Percentiles rank a stretch among this genome's conserved stretches.
Evolutionary conservation across 2,329 filamentous ascomycete genomes (phyloP).

Genomic region (Drechslera avenae): DNA sequence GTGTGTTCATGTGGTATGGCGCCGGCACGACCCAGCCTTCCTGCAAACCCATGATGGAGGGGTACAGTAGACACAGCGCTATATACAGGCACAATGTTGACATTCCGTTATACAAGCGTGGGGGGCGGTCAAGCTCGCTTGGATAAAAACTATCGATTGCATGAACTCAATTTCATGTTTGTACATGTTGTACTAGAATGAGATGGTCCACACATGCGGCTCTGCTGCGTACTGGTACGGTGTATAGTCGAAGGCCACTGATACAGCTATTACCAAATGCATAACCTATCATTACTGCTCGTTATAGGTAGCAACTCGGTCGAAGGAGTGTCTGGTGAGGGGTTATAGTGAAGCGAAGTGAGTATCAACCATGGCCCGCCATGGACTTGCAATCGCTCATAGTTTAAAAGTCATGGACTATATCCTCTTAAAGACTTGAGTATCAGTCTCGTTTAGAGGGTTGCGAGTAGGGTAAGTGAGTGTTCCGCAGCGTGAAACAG

Average conservation of each 20-base stretch:
- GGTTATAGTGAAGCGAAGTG: background rate
- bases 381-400: no score
- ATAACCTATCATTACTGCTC: background rate
- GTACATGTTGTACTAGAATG: background rate
- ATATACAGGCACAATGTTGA: constrained; percentile 15
- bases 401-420: no score
- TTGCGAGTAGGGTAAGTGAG: no score
- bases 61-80: constrained; percentile 7
- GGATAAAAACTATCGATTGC: background rate
- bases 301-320: background rate
- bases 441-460: no score
- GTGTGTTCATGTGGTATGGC: constrained; percentile 14
- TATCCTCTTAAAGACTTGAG: no score
- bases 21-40: constrained; percentile 6
- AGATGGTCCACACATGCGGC: constrained; percentile 15
- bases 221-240: constrained; percentile 14
- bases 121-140: background rate
- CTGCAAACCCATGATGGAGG: background rate
- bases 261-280: background rate
- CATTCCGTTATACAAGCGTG: background rate
- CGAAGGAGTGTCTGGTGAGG: no score
- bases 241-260: background rate
- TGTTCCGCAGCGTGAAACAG: background rate
- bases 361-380: background rate
- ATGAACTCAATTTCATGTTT: background rate